A percentile compares a stretch with the other conserved stretches of the same genome.
Conservation (phyloP, 805 yeast genomes). For the Myxozyma neotropica region DNA sequence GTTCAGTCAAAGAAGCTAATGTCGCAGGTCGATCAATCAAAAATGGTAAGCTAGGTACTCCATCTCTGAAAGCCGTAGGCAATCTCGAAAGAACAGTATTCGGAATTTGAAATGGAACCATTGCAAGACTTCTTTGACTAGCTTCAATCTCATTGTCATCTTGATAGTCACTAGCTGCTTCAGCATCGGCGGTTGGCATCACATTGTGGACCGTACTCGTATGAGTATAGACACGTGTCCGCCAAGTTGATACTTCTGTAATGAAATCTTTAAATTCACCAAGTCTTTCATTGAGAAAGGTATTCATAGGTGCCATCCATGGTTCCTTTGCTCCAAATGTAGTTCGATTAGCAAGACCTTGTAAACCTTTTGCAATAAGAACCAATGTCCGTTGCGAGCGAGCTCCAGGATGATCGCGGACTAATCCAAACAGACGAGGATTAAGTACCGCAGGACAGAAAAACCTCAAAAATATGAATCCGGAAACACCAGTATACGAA, state of each 20-base stretch:
- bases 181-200: constrained; percentile 36
- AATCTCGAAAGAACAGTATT: constrained; percentile 23
- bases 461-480: constrained; percentile 80
- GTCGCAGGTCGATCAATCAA: constrained; percentile 43
- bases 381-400: constrained; percentile 76
- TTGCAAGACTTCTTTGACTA: constrained; percentile 12
- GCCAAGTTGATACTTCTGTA: constrained; percentile 58
- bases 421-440: constrained; percentile 80
- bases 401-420: constrained; percentile 70
- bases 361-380: constrained; percentile 72
- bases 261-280: constrained; percentile 67
- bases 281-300: constrained; percentile 61
- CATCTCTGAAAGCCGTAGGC: constrained; percentile 24
- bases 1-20: constrained; percentile 40
- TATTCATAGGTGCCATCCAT: constrained; percentile 69
- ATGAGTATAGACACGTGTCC: constrained; percentile 7
- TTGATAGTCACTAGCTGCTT: constrained; percentile 28
- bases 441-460: constrained; percentile 90
- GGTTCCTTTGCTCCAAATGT: constrained; percentile 83
- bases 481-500: constrained; percentile 68
- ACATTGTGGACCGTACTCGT: constrained; percentile 36
- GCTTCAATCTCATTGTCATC: constrained; percentile 25
- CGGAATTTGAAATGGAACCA: constrained; percentile 26
- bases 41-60: constrained; percentile 39
- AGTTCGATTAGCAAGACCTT: constrained; percentile 77